A percentile compares a stretch with the other conserved stretches of the same genome.
Evolutionary conservation across 1,139 yeast genomes (phyloP).

Genomic region (Sugiyamaella xylanicola): DNA sequence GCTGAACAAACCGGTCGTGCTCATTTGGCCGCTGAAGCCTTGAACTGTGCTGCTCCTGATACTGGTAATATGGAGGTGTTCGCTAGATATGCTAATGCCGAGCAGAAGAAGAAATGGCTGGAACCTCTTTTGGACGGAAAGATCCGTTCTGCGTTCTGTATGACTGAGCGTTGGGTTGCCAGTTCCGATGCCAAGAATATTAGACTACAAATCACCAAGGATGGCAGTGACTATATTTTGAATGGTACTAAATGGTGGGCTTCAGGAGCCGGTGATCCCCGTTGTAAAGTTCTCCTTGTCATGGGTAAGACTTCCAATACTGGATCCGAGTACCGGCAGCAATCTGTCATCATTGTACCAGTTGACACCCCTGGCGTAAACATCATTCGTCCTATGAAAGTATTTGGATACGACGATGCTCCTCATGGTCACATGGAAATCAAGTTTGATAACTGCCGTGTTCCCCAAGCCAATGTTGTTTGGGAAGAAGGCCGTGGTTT

Average conservation of each 20-base stretch:
- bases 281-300: constrained; percentile 60
- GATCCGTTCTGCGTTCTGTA: constrained; percentile 66
- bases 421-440: constrained; percentile 77
- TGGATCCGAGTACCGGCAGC: constrained; percentile 53
- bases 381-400: constrained; percentile 57
- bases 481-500: constrained; percentile 61
- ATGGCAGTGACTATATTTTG: constrained; percentile 55
- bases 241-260: constrained; percentile 78
- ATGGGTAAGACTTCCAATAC: constrained; percentile 57
- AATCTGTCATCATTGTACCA: constrained; percentile 62
- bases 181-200: constrained; percentile 72
- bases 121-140: constrained; percentile 60
- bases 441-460: constrained; percentile 54
- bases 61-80: constrained; percentile 77
- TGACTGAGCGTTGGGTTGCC: constrained; percentile 70
- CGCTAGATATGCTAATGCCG: constrained; percentile 58
- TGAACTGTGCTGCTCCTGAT: constrained; percentile 69
- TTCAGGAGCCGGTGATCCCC: constrained; percentile 74
- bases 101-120: constrained; percentile 58
- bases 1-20: constrained; percentile 67
- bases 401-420: constrained; percentile 70
- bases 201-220: constrained; percentile 51
- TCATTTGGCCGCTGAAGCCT: constrained; percentile 60
- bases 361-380: constrained; percentile 58
- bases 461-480: constrained; percentile 51